Base-by-base conservation (phyloP, 1,284 basidiomycete genomes). In the Meira nashicola region DNA sequence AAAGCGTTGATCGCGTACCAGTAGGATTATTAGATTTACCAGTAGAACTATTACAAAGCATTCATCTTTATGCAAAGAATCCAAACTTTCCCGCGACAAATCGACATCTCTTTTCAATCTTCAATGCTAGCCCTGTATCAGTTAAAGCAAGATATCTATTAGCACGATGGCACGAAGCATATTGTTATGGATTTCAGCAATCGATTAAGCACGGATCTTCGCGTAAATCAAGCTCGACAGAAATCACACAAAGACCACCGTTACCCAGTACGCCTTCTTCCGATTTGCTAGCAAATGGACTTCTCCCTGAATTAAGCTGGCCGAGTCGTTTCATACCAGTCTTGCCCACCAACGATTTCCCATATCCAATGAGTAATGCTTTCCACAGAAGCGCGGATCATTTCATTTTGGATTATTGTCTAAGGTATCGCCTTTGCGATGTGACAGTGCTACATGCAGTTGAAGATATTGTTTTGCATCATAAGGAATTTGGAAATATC, bases 371-470 rank as follows among this genome's bases (percentile, higher is more conserved):
- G 12, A 41, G 38, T 53, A 39, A 41, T 11, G 23, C 50, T 41
- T 53, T 53, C 14, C 50, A 53, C 5, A 39, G 50, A 19, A 53
- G 50, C 28, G 50, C 50, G 5, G 50, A 53, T 25, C 50, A 53
- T n/a, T 57, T 54, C 33, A 50, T 57, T n/a, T 41, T 57, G 55
- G 55, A 57, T 39, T 57, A 57, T 40, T 57, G 55, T 33, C 15
- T 57, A 10, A 11, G 49, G 6, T 57, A 50, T 23, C 55, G 46
- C 7, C 33, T 57, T 21, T 57, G 55, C 47, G 38, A 54, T 39
- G 12, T 37, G 12, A 19, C 17, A 41, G 28, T 53, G 3, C 15
- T 53, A 7, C 14, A 38, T 25, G 28, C 14, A 14, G 50, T 41
- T 5, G 50, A 53, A 41, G 50, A 53, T 6, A 17, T n/a, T 8